A percentile compares a stretch with the other conserved stretches of the same genome.
Conservation (phyloP, 2,329 filamentous ascomycete species). For the Cordyceps farinosa region DNA sequence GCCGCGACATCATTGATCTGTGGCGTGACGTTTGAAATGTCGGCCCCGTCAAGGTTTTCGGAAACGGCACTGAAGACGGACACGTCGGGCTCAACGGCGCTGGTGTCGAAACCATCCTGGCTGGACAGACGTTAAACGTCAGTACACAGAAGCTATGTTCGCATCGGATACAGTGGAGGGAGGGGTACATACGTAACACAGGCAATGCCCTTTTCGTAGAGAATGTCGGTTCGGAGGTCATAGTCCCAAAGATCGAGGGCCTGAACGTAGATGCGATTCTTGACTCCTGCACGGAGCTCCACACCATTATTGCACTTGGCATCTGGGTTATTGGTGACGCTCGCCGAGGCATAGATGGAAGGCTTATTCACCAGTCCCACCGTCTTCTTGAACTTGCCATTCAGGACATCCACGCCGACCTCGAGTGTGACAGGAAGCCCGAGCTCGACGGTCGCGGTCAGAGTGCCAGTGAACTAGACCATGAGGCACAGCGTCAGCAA, state of each 20-base stretch:
- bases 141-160: too few relatives aligned
- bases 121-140: not conserved
- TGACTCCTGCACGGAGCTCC: constrained; percentile 10
- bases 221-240: not conserved
- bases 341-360: not conserved
- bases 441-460: not conserved
- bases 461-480: not conserved
- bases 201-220: not conserved
- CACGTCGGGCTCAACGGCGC: not conserved
- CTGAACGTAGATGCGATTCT: not conserved
- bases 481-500: not conserved
- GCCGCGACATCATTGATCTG: not conserved
- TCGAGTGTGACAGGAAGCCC: constrained; percentile 7
- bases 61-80: not conserved
- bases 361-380: constrained; percentile 4
- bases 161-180: not conserved
- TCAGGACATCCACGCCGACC: constrained; percentile 7
- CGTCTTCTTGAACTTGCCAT: constrained; percentile 11
- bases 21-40: not conserved
- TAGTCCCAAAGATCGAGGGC: not conserved
- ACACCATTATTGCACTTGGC: not conserved
- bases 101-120: not conserved
- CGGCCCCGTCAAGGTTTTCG: not conserved
- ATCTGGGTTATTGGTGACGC: not conserved
- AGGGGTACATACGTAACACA: not conserved